These are phyloP conservation scores for Clausena lansium DNA, from an alignment of 345 rosid genomes.

Conservation along the genomic window DNA sequence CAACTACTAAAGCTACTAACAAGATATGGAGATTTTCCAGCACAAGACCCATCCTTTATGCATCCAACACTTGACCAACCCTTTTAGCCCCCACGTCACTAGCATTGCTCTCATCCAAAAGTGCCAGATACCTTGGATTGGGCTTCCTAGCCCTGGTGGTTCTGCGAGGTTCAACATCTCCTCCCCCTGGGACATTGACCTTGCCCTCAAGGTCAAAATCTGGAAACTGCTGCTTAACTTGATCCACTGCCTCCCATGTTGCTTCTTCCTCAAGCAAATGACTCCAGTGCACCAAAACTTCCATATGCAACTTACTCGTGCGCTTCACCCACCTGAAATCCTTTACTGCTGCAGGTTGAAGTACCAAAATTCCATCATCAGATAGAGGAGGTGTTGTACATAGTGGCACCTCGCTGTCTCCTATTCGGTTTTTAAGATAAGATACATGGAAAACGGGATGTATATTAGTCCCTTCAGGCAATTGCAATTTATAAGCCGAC, in stretches of 20 bases:
- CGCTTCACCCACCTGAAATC: background rate
- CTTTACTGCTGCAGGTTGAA: background rate
- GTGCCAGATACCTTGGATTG: background rate
- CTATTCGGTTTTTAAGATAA: background rate
- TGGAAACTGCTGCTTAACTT: no score
- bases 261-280: background rate
- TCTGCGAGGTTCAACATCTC: background rate
- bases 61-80: no score
- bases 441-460: conserved; percentile 1
- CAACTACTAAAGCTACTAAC: no score
- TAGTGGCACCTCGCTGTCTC: background rate
- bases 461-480: background rate
- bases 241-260: no score
- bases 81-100: no score
- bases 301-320: background rate
- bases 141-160: background rate
- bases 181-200: no score
- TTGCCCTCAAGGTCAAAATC: no score
- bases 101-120: no score
- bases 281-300: background rate
- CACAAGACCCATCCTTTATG: no score
- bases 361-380: background rate
- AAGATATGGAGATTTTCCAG: no score
- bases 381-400: background rate
- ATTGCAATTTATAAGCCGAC: background rate